These are phyloP conservation scores for Mycena sp. DNA, from an alignment of 1,284 basidiomycete genomes.

Conservation along the genomic window DNA sequence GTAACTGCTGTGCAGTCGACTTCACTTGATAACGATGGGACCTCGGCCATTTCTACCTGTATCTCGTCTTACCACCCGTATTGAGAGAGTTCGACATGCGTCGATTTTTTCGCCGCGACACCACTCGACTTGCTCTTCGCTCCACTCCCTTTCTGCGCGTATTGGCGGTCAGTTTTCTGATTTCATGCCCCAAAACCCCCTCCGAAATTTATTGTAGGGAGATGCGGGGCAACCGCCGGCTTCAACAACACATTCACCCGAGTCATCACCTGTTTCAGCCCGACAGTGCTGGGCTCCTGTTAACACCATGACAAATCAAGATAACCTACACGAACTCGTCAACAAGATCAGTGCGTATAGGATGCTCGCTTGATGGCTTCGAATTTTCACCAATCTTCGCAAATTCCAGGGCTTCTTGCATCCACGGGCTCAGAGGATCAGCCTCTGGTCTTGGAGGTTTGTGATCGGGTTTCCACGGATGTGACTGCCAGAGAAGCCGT, in stretches of 20 bases:
- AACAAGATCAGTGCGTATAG: constrained; percentile 20
- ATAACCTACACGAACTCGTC: constrained; percentile 28
- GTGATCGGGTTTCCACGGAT: constrained; percentile 21
- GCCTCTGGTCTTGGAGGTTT: constrained; percentile 22
- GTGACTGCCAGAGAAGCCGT: constrained; percentile 22
- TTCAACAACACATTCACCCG: background rate
- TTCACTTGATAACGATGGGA: constrained; percentile 8
- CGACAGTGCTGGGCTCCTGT: constrained; percentile 23
- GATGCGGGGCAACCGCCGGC: background rate
- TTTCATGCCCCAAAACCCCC: background rate
- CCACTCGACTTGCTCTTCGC: background rate
- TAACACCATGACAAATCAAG: constrained; percentile 27
- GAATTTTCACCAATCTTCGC: background rate
- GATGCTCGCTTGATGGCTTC: no score
- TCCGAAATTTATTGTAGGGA: background rate
- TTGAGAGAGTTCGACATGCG: constrained; percentile 18
- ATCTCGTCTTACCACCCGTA: background rate
- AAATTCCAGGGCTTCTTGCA: constrained; percentile 13
- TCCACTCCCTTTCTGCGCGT: constrained; percentile 23
- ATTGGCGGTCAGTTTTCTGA: background rate
- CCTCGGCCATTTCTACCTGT: background rate
- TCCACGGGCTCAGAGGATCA: constrained; percentile 27
- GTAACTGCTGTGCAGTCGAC: constrained; percentile 16
- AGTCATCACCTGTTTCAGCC: constrained; percentile 8
- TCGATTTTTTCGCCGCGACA: constrained; percentile 19